These are phyloP conservation scores for Candida golubevii DNA, from an alignment of 805 yeast species.

Conservation along the genomic window DNA sequence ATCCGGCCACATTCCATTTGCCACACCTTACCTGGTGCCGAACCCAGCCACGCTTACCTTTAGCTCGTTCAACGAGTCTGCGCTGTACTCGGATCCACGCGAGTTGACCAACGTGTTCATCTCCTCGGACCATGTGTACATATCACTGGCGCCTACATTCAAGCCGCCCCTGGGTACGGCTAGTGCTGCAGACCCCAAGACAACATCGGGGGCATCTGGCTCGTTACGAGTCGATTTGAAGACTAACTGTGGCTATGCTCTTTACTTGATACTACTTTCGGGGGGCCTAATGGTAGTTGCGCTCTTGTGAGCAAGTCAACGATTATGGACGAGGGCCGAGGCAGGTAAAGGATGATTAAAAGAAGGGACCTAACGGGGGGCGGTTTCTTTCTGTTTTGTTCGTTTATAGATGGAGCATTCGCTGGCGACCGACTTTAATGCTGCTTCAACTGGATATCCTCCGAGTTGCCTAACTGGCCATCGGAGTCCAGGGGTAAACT, in stretches of 20 bases:
- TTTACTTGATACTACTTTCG: conserved; percentile 1
- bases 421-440: conserved; percentile 1
- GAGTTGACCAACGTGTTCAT: conserved; percentile 24
- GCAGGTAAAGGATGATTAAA: neutral
- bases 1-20: conserved; percentile 51
- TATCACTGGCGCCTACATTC: conserved; percentile 14
- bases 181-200: conserved; percentile 18
- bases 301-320: neutral
- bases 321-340: neutral
- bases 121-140: conserved; percentile 26
- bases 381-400: neutral
- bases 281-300: conserved; percentile 9
- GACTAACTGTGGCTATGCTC: neutral
- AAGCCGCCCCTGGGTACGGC: conserved; percentile 8
- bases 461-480: conserved; percentile 7
- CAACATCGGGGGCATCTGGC: conserved; percentile 9
- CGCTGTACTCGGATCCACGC: conserved; percentile 20
- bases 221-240: neutral
- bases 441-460: conserved; percentile 13
- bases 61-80: conserved; percentile 7
- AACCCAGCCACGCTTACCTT: conserved; percentile 10
- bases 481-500: conserved; percentile 10
- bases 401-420: too few species aligned
- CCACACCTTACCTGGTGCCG: conserved; percentile 18
- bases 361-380: neutral